Evolutionary conservation across 148 eudicot species (phyloP), one percentile per base, ranked within the genome.

Genomic region (Cornus suecica): DNA sequence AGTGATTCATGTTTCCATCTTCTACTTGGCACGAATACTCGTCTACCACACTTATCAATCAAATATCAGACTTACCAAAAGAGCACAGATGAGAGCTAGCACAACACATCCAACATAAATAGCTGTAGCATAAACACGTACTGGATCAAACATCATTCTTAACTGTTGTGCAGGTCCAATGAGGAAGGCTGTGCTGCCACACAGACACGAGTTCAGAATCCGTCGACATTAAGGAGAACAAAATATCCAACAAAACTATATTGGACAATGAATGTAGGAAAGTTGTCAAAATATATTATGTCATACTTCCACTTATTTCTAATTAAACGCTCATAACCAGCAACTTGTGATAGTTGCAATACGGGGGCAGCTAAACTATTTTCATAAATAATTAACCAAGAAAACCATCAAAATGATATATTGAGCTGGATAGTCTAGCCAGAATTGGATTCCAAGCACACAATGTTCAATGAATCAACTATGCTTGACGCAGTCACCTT

Each of bases 141-240:
- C 90, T 67, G 95, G 90, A 82, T 94, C 97, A 90, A 94, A 83
- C 97, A 94, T 92, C 91, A 89, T 92, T 79, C 88, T 84, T 45
- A 89, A 58, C 86, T 94, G 98, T 81, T 90, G 90, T 60, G 77
- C 66, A 52, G 97, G 88, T 82, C 97, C 99, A 74, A 89, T 83
- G 75, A 94, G 87, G 80, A 94, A 92, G 74, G 92, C 92, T 89
- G 99, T 94, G 90, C 96, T 92, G 97, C 81, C 91, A 86, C 79
- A 80, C 37, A 80, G 56, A 80, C 34, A 70, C 48, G 76, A 60
- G 25, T 71, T 65, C 61, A 82, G 70, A 73, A 68, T 52, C 56
- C 30, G 24, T 68, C 41, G 37, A 66, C 54, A 62, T 23, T 29
- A 18, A 68, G 34, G 25, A 65, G 45, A 27, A n/a, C 24, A 10